These are phyloP conservation scores for Leucoagaricus sp. DNA, from an alignment of 1,284 basidiomycete species.

Conservation along the genomic window DNA sequence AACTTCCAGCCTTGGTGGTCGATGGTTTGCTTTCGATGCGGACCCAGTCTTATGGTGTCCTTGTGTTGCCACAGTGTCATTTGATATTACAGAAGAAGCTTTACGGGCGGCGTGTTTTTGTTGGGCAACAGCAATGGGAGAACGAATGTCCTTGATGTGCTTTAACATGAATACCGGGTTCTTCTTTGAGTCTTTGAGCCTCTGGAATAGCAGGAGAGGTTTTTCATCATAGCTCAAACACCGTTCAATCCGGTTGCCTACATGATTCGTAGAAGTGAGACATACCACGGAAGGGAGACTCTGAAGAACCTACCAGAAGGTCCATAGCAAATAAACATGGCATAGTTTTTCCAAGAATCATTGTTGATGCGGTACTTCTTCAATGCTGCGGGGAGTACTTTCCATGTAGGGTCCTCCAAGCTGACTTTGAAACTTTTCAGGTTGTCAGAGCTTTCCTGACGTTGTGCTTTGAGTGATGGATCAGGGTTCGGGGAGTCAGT, in stretches of 20 bases:
- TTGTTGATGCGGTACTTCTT: constrained; percentile 99
- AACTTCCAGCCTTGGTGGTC: constrained; percentile 69
- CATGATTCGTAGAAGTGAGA: constrained; percentile 4
- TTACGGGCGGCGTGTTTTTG: constrained; percentile 90
- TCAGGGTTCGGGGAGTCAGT: constrained; percentile 25
- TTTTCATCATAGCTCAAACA: constrained; percentile 99
- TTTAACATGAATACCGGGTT: constrained; percentile 99
- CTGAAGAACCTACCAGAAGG: constrained; percentile 60
- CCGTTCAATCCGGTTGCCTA: constrained; percentile 83
- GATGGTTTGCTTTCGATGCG: constrained; percentile 35
- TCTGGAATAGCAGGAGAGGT: constrained; percentile 94
- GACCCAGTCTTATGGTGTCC: constrained; percentile 43
- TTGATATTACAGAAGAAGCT: constrained; percentile 54
- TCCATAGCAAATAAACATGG: constrained; percentile 98
- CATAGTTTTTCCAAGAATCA: constrained; percentile 98
- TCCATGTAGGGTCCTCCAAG: constrained; percentile 97
- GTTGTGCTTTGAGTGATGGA: constrained; percentile 45
- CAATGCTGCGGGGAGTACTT: constrained; percentile 94
- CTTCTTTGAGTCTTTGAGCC: constrained; percentile 95
- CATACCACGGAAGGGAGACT: constrained; percentile 7
- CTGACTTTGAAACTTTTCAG: constrained; percentile 89
- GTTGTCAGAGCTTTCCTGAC: constrained; percentile 74
- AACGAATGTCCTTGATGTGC: constrained; percentile 97
- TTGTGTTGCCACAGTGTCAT: constrained; percentile 40
- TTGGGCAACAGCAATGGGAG: constrained; percentile 92